Conservation (phyloP, 768 basidiomycete genomes). For the Boletus eberwhitei region DNA sequence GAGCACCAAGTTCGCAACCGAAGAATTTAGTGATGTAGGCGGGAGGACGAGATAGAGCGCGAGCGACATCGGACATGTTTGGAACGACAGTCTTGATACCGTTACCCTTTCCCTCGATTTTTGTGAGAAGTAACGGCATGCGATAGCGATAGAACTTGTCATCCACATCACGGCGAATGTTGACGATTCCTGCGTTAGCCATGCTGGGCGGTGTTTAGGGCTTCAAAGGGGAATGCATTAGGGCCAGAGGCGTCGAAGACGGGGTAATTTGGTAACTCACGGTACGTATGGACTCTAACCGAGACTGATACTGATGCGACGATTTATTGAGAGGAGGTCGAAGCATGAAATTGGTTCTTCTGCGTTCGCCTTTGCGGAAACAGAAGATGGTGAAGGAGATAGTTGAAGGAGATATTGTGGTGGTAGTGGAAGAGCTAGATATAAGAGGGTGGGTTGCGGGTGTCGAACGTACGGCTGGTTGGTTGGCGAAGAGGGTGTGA, state of each 20-base stretch:
- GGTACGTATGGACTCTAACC: conserved; percentile 50
- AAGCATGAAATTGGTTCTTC: conserved; percentile 72
- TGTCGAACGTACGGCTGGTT: background rate
- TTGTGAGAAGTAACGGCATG: conserved; percentile 92
- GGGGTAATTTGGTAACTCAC: conserved; percentile 32
- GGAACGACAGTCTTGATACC: conserved; percentile 99
- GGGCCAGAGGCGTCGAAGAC: background rate
- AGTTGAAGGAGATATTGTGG: conserved; percentile 31
- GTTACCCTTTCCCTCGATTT: conserved; percentile 99
- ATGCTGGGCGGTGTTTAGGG: conserved; percentile 74
- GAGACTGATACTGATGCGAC: conserved; percentile 59
- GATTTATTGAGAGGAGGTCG: conserved; percentile 76
- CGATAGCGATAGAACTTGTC: conserved; percentile 97
- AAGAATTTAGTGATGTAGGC: conserved; percentile 99
- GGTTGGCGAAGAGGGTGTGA: background rate
- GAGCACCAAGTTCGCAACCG: conserved; percentile 96
- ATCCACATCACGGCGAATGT: conserved; percentile 94
- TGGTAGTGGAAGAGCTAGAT: conserved; percentile 14
- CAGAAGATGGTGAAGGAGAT: conserved; percentile 28
- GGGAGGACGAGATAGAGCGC: conserved; percentile 91
- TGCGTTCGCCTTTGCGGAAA: conserved; percentile 29
- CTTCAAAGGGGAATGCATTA: conserved; percentile 32
- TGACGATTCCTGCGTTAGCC: conserved; percentile 79
- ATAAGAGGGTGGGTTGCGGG: conserved; percentile 2
- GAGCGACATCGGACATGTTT: conserved; percentile 97